phyloP scores from a whole-genome alignment of 2,329 filamentous ascomycete genomes.

The Fusarium cyanostomum region DNA sequence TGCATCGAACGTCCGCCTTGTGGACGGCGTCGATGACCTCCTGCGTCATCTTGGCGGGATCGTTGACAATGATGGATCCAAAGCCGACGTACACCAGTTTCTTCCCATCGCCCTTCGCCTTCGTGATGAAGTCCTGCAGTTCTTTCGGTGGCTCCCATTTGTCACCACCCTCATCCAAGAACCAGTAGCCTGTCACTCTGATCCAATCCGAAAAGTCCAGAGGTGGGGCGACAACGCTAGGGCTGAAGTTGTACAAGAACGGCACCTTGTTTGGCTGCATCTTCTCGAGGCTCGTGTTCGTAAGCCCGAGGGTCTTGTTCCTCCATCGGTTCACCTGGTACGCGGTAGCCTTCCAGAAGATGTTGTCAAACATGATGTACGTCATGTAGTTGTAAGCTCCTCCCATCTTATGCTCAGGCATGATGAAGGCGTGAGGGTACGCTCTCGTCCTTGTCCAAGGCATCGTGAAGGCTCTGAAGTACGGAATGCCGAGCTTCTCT shows the following conservation, averaged over 20 bases:
- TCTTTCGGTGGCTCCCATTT: conserved; percentile 79
- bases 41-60: conserved; percentile 86
- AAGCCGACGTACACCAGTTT: conserved; percentile 98
- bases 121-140: conserved; percentile 82
- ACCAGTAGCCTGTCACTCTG: conserved; percentile 97
- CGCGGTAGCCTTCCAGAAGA: conserved; percentile 95
- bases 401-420: conserved; percentile 92
- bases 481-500: conserved; percentile 90
- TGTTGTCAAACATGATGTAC: conserved; percentile 94
- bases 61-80: conserved; percentile 92
- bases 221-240: conserved; percentile 90
- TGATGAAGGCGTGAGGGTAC: conserved; percentile 96
- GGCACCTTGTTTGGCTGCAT: conserved; percentile 98
- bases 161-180: conserved; percentile 77
- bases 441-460: conserved; percentile 96
- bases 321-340: conserved; percentile 94
- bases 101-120: conserved; percentile 82
- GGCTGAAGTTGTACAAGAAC: conserved; percentile 97
- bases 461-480: conserved; percentile 98
- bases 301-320: conserved; percentile 79
- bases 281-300: conserved; percentile 84
- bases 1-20: conserved; percentile 92
- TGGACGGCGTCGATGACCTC: conserved; percentile 93
- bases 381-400: conserved; percentile 95
- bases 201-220: conserved; percentile 99